phyloP scores from a whole-genome alignment of 2,329 filamentous ascomycete genomes.

The Monosporascus sp. region DNA sequence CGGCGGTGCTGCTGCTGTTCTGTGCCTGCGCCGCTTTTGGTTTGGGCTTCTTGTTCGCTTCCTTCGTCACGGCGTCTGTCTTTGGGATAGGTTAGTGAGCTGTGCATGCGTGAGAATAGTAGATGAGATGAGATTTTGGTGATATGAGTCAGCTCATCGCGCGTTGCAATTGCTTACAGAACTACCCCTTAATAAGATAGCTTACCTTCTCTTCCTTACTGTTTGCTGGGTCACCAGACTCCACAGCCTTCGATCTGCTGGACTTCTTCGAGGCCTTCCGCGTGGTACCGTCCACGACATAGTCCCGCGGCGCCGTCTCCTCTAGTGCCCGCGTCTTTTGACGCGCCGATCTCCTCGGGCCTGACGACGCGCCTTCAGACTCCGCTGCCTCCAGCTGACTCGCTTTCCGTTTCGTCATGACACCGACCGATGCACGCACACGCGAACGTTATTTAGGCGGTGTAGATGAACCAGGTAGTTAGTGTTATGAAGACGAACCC shows the following conservation, averaged over 20 bases:
- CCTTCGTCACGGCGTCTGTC: constrained; percentile 6
- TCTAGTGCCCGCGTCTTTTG: not conserved
- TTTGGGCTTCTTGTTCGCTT: too few species aligned
- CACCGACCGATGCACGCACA: too few species aligned
- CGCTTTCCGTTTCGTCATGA: not conserved
- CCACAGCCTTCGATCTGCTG: too few species aligned
- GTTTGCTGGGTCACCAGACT: too few species aligned
- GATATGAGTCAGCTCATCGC: too few species aligned
- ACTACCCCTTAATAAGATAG: too few species aligned
- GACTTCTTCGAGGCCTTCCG: not conserved
- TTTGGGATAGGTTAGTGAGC: constrained; percentile 3
- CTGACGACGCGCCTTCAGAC: not conserved
- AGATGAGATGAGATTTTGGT: too few species aligned
- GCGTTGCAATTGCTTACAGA: too few species aligned
- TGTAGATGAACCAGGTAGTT: too few species aligned
- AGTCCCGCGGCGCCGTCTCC: not conserved
- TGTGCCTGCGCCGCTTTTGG: not conserved
- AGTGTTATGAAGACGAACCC: too few species aligned
- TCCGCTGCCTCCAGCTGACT: not conserved
- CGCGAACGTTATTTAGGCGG: too few species aligned
- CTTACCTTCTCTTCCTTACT: too few species aligned
- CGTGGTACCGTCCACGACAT: not conserved
- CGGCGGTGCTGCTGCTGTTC: constrained; percentile 2
- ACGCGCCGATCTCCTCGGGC: not conserved
- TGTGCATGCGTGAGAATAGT: not conserved